Conservation (phyloP, 345 rosid species). For the Eucalyptus cloeziana region DNA sequence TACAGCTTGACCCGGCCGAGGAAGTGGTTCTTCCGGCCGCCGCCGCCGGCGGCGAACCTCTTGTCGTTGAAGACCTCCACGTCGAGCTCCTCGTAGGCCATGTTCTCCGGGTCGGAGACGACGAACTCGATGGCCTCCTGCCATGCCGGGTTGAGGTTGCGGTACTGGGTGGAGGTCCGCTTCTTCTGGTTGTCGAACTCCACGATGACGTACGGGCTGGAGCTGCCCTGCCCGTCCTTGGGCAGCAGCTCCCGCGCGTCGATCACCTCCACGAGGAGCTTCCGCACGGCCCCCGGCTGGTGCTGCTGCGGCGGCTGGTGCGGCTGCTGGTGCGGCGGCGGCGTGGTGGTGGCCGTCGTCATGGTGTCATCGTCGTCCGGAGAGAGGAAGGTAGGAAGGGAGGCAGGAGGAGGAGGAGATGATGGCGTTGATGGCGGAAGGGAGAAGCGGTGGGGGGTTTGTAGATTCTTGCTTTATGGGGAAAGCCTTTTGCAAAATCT, state of each 20-base stretch:
- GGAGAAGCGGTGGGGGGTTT: background rate
- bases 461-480: background rate
- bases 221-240: constrained; percentile 94
- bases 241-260: constrained; percentile 87
- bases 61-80: constrained; percentile 82
- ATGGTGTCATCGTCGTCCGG: background rate
- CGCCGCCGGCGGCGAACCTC: constrained; percentile 60
- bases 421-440: constrained; percentile 7
- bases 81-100: constrained; percentile 72
- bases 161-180: constrained; percentile 58
- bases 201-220: constrained; percentile 74
- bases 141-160: constrained; percentile 88
- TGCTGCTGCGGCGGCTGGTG: constrained; percentile 15
- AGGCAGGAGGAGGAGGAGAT: background rate
- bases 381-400: background rate
- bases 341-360: constrained; percentile 21
- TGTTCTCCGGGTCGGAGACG: constrained; percentile 64
- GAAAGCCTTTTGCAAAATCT: background rate
- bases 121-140: constrained; percentile 70
- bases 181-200: constrained; percentile 77
- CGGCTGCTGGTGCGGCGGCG: constrained; percentile 8
- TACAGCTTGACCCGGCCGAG: constrained; percentile 80
- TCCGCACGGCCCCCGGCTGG: constrained; percentile 22
- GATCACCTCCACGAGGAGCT: constrained; percentile 51
- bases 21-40: constrained; percentile 74